Percentiles rank a stretch among this genome's conserved stretches.
phyloP scores from a whole-genome alignment of 495 filamentous ascomycete genomes.

The Aspergillus olivimuriae region DNA sequence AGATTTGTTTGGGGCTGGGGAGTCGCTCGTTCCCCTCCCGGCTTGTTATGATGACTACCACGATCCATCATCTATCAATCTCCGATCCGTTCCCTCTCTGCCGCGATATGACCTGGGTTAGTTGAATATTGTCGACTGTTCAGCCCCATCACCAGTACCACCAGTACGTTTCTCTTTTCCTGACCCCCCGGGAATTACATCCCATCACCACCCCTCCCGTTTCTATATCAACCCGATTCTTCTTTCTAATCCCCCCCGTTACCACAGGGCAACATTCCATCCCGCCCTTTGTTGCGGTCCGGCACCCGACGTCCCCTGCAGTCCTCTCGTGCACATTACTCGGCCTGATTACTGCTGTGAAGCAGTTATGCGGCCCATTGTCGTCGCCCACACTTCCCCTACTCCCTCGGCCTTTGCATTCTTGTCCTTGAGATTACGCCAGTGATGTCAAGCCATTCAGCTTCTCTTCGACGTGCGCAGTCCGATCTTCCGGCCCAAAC shows the following conservation, averaged over 20 bases:
- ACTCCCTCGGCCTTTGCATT: conserved; percentile 26
- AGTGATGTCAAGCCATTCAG: conserved; percentile 36
- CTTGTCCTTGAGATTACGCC: conserved; percentile 18
- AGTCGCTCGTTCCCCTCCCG: conserved; percentile 21
- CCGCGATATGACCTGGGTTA: background rate
- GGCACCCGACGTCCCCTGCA: too few species aligned
- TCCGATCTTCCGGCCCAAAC: conserved; percentile 53
- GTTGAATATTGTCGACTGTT: too few species aligned
- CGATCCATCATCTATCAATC: too few species aligned
- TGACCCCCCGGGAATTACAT: background rate
- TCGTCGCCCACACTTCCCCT: conserved; percentile 16
- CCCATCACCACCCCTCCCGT: too few species aligned
- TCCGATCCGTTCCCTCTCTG: background rate
- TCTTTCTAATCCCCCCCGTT: too few species aligned
- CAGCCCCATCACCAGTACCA: too few species aligned
- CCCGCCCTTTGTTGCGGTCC: too few species aligned
- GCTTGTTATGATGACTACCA: background rate
- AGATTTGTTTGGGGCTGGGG: conserved; percentile 41
- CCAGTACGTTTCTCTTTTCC: conserved; percentile 2
- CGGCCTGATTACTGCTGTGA: conserved; percentile 18
- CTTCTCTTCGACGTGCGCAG: conserved; percentile 54
- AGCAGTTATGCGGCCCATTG: conserved; percentile 42
- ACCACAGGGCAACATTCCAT: conserved; percentile 15
- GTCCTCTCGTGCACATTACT: too few species aligned
- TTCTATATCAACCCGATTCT: conserved; percentile 24